Percentiles rank a stretch among this genome's conserved stretches.
phyloP scores from a whole-genome alignment of 2,329 filamentous ascomycete species.

The Chaetomiaceae sp. region DNA sequence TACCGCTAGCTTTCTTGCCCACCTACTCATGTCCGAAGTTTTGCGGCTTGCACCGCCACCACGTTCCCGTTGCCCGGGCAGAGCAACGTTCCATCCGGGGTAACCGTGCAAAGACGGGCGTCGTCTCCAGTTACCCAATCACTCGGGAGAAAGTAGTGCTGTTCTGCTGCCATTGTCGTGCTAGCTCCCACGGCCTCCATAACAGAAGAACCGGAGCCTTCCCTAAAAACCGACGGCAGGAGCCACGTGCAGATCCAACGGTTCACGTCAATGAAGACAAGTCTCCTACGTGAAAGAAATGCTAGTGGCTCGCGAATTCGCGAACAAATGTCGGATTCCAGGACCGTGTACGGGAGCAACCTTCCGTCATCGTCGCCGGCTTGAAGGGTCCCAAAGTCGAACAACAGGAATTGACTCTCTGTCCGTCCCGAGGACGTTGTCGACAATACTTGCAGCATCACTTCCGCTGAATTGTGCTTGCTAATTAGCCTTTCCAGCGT shows the following conservation, averaged over 20 bases:
- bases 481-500: neutral
- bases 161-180: too few relatives aligned
- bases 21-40: too few relatives aligned
- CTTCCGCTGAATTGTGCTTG: neutral
- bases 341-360: neutral
- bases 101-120: too few relatives aligned
- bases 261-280: constrained; percentile 3
- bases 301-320: constrained; percentile 4
- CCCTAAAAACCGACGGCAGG: too few relatives aligned
- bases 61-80: too few relatives aligned
- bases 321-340: neutral
- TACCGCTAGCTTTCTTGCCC: too few relatives aligned
- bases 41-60: too few relatives aligned
- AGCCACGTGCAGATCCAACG: constrained; percentile 9
- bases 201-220: too few relatives aligned
- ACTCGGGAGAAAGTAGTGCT: too few relatives aligned
- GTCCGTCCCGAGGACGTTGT: neutral
- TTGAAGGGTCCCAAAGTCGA: neutral
- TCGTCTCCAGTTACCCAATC: too few relatives aligned
- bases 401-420: neutral
- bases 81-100: too few relatives aligned
- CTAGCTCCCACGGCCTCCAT: too few relatives aligned
- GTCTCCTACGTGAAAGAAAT: neutral
- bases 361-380: neutral
- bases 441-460: neutral